Evolutionary conservation across 176 grass and related monocot species (phyloP).

Genomic region (Oryza punctata): DNA sequence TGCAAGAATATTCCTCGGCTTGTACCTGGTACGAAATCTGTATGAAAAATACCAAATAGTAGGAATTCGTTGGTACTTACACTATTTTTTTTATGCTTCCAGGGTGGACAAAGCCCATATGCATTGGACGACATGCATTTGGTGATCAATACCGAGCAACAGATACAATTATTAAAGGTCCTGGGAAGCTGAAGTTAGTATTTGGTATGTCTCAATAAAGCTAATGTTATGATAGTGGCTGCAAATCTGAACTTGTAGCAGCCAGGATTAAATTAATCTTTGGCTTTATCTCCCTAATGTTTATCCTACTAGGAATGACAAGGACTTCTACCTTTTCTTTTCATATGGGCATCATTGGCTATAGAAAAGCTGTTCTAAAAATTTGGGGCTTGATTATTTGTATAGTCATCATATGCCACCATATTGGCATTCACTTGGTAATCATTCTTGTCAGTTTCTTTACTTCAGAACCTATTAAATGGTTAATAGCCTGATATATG

Average conservation of each 20-base stretch:
- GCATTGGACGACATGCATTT: constrained; percentile 84
- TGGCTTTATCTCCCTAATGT: neutral
- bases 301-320: constrained; percentile 16
- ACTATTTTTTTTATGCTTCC: constrained; percentile 25
- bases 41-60: constrained; percentile 22
- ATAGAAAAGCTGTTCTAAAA: neutral
- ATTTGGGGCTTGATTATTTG: neutral
- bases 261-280: neutral
- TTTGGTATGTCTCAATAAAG: constrained; percentile 56
- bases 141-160: constrained; percentile 87
- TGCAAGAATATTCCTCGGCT: constrained; percentile 77
- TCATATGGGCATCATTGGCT: neutral
- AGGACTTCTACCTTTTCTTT: constrained; percentile 7
- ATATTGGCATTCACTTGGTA: neutral
- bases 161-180: constrained; percentile 66
- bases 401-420: neutral
- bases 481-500: too few relatives aligned
- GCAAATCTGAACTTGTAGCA: constrained; percentile 12
- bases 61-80: neutral
- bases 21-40: constrained; percentile 56
- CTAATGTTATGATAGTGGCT: constrained; percentile 14
- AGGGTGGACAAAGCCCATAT: constrained; percentile 81
- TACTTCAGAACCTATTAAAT: too few relatives aligned
- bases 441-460: neutral
- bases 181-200: constrained; percentile 80